These are phyloP conservation scores for Elongisporangium anandrum DNA, from an alignment of 352 stramenopile genomes.

Conservation along the genomic window DNA sequence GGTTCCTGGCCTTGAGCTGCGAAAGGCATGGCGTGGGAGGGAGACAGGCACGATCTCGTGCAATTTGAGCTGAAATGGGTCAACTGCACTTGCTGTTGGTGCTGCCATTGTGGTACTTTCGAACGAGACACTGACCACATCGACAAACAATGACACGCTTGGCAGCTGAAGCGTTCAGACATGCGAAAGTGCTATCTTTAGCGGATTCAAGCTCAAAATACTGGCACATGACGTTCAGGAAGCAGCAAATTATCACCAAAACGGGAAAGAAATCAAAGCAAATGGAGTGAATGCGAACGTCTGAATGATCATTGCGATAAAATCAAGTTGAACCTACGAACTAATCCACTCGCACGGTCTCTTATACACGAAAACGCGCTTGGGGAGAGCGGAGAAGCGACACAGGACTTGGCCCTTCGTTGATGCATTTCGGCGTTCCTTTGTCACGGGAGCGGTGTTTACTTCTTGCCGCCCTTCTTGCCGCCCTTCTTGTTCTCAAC, in stretches of 20 bases:
- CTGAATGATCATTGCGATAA: conserved; percentile 3
- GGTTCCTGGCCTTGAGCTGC: neutral
- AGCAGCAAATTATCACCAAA: conserved; percentile 3
- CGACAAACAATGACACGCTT: neutral
- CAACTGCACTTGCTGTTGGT: neutral
- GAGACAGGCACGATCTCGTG: conserved; percentile 15
- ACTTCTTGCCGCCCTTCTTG: conserved; percentile 64
- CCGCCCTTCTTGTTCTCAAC: conserved; percentile 30
- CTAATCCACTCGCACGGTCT: neutral
- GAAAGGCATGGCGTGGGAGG: neutral
- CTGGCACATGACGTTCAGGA: neutral
- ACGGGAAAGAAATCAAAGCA: conserved; percentile 20
- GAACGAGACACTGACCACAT: neutral
- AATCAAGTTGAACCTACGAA: neutral
- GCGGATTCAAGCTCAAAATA: conserved; percentile 9
- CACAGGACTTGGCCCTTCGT: neutral
- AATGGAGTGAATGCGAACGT: conserved; percentile 4
- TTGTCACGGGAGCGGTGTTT: conserved; percentile 1
- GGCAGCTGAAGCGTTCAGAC: conserved; percentile 2
- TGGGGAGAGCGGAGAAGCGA: neutral
- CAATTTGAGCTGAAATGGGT: conserved; percentile 12
- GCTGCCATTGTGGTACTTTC: neutral
- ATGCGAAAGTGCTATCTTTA: conserved; percentile 2
- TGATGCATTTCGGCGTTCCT: neutral
- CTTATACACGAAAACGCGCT: neutral